Conservation (phyloP, 1,139 yeast species). For the Pichia sp. region DNA sequence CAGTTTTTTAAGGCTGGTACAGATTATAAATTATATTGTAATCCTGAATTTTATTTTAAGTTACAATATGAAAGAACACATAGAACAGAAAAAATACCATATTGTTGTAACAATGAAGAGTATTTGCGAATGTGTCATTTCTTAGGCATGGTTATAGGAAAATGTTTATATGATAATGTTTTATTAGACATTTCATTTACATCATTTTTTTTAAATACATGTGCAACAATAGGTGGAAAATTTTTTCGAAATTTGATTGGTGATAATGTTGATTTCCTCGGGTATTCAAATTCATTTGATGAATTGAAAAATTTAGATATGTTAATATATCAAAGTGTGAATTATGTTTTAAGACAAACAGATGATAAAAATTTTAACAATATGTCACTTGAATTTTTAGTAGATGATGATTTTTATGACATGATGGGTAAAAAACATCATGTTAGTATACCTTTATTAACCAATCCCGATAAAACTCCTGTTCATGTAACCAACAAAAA, state of each 20-base stretch:
- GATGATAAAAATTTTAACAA: conserved; percentile 46
- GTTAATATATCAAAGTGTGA: conserved; percentile 59
- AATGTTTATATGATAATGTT: conserved; percentile 81
- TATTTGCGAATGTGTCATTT: conserved; percentile 38
- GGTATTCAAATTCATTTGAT: conserved; percentile 57
- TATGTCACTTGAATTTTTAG: conserved; percentile 62
- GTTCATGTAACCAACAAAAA: conserved; percentile 44
- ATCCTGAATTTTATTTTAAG: conserved; percentile 47
- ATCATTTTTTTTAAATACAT: conserved; percentile 63
- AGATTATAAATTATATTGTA: conserved; percentile 67
- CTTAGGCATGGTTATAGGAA: conserved; percentile 79
- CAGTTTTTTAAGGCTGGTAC: conserved; percentile 50
- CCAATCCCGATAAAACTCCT: conserved; percentile 20
- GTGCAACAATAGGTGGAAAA: conserved; percentile 42
- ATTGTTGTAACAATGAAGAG: conserved; percentile 10
- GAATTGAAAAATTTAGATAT: conserved; percentile 70
- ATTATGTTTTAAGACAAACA: conserved; percentile 53
- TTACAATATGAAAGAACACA: conserved; percentile 26
- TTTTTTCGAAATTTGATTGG: conserved; percentile 15
- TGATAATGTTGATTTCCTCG: conserved; percentile 20
- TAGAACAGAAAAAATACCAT: conserved; percentile 10
- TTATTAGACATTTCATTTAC: conserved; percentile 82
- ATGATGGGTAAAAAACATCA: conserved; percentile 20
- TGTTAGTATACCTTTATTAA: conserved; percentile 52
- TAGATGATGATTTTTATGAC: conserved; percentile 40